Conservation (phyloP, 371 early-diverging fungal genomes). For the Polyrhizophydium stewartii region DNA sequence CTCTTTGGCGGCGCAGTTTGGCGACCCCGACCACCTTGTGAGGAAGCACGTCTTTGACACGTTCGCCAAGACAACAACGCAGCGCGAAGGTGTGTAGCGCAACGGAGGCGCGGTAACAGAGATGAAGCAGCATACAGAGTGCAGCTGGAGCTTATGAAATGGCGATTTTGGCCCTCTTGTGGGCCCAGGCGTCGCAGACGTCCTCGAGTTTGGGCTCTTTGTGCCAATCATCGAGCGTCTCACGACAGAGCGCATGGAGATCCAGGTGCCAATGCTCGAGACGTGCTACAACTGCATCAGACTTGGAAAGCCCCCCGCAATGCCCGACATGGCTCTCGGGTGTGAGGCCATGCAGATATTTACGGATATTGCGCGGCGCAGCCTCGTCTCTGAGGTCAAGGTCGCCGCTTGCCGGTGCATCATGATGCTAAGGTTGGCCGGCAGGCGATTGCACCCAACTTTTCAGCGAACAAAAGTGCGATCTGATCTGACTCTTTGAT, state of each 20-base stretch:
- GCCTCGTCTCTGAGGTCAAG: constrained; percentile 31
- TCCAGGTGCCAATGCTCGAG: constrained; percentile 36
- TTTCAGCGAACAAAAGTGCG: too few relatives aligned
- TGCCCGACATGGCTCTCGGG: constrained; percentile 30
- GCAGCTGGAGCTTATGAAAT: not conserved
- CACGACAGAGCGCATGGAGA: constrained; percentile 34
- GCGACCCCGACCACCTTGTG: constrained; percentile 32
- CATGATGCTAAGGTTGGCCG: constrained; percentile 36
- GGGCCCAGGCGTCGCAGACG: not conserved
- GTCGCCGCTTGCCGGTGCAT: constrained; percentile 38
- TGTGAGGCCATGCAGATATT: constrained; percentile 36
- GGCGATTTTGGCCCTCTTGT: too few relatives aligned
- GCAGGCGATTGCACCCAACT: too few relatives aligned
- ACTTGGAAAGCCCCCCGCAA: constrained; percentile 19
- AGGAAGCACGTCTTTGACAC: constrained; percentile 28
- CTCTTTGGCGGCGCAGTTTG: constrained; percentile 23
- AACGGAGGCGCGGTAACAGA: not conserved
- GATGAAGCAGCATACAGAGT: too few relatives aligned
- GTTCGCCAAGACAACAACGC: constrained; percentile 23
- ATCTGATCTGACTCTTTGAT: not conserved
- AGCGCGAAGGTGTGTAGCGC: constrained; percentile 18
- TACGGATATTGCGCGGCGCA: constrained; percentile 25
- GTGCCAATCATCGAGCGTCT: constrained; percentile 25
- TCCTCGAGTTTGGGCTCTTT: constrained; percentile 9
- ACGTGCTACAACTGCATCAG: constrained; percentile 41